These are phyloP conservation scores for Petrea volubilis DNA, from an alignment of 257 asterid species.

Conservation along the genomic window DNA sequence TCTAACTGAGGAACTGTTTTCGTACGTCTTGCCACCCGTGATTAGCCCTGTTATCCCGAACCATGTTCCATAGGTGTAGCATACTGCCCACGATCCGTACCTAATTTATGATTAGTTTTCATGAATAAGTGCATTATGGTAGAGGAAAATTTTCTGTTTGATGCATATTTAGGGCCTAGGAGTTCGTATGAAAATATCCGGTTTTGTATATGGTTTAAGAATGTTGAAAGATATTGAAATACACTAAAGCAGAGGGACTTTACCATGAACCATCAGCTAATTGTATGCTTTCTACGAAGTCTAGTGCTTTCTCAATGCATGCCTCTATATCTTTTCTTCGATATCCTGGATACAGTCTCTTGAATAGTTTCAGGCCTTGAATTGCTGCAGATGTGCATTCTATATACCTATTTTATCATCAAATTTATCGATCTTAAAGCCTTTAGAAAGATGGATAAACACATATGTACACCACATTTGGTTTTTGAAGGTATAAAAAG, in stretches of 20 bases:
- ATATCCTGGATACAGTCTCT: conserved; percentile 33
- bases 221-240: background rate
- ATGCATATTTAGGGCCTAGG: no score
- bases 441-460: no score
- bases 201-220: no score
- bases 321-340: conserved; percentile 39
- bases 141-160: background rate
- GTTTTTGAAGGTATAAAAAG: no score
- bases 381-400: conserved; percentile 74
- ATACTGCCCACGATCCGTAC: conserved; percentile 82
- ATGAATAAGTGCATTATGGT: background rate
- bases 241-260: background rate
- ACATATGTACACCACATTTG: no score
- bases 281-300: conserved; percentile 54
- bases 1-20: conserved; percentile 40
- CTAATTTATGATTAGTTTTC: conserved; percentile 22
- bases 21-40: conserved; percentile 50
- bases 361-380: conserved; percentile 49
- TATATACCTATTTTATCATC: conserved; percentile 41
- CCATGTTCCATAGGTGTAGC: conserved; percentile 81
- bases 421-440: background rate
- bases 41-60: conserved; percentile 64
- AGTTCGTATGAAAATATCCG: no score
- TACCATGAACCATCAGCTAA: conserved; percentile 75
- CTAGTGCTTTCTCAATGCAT: conserved; percentile 52